Percentiles rank a stretch among this genome's conserved stretches.
Evolutionary conservation across 768 basidiomycete species (phyloP).

Genomic region (Tephrocybe sp.): DNA sequence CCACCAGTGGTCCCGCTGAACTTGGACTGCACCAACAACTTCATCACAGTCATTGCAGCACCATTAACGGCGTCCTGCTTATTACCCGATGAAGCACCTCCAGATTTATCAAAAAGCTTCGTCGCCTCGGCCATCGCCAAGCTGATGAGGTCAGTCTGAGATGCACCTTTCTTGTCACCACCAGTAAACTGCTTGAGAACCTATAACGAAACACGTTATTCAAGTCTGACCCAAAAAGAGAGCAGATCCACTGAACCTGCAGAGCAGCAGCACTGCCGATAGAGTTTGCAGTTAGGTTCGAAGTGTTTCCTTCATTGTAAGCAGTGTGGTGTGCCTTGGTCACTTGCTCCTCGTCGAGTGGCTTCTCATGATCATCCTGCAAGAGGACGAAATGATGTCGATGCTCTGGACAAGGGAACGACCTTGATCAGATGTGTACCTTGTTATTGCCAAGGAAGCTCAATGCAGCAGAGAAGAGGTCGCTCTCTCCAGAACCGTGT

Average conservation of each 20-base stretch:
- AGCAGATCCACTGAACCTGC: constrained; percentile 39
- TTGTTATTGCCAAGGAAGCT: constrained; percentile 50
- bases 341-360: constrained; percentile 67
- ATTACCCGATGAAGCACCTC: constrained; percentile 58
- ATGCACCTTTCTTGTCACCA: constrained; percentile 39
- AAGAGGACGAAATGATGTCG: background rate
- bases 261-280: constrained; percentile 79
- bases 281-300: constrained; percentile 54
- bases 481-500: constrained; percentile 55
- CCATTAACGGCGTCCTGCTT: constrained; percentile 86
- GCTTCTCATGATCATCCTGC: constrained; percentile 52
- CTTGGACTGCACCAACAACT: constrained; percentile 72
- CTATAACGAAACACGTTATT: constrained; percentile 27
- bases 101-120: constrained; percentile 71
- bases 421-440: constrained; percentile 33
- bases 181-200: constrained; percentile 67
- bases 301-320: constrained; percentile 51
- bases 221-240: background rate
- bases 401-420: background rate
- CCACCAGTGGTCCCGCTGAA: constrained; percentile 54
- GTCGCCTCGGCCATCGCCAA: constrained; percentile 82
- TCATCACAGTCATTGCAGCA: constrained; percentile 84
- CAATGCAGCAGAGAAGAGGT: constrained; percentile 56
- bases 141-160: constrained; percentile 70
- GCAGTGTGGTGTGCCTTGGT: constrained; percentile 58